Evolutionary conservation across 176 grass and related monocot genomes (phyloP), one percentile per base, ranked within the genome.

Genomic region (Ensete ventricosum): DNA sequence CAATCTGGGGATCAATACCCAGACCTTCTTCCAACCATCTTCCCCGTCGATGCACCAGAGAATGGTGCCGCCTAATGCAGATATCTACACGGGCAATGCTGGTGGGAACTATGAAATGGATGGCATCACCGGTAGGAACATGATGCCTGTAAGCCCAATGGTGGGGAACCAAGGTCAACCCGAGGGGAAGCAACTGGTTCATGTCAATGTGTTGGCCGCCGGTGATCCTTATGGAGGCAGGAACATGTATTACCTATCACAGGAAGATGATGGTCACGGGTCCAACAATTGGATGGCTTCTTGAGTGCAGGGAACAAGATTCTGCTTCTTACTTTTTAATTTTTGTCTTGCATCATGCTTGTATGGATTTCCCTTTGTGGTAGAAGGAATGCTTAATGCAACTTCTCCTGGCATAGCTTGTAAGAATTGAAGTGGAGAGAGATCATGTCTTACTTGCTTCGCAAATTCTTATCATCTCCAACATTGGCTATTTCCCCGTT

Each of bases 21-120:
- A 89, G 50, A 89, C 87, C 62, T 89, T 89, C 26, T 89, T 89
- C 65, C 79, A 89, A 16, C 68, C 77, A 52, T 83, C 73, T 0
- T 73, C 21, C 3, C 75, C 77, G 20, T n/a, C 78, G 8, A 72
- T 80, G 27, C 54, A 72, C 10, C 85, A 70, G 75, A 73, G 24
- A 62, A 62, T 52, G 19, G 80, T 13, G 5, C 81, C 57, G 5
- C 81, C 57, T 19, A 83, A 64, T 73, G 54, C 22, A 9, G 57
- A 78, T 6, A 22, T 69, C 27, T 81, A 89, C 52, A 76, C 55
- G 17, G 78, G 79, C 2, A 20, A 49, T 7, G 23, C 54, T 1
- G n/a, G 55, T 19, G 55, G 26, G 24, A 16, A 20, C 11, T 80
- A 80, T 52, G 69, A 80, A 25, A 53, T 13, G 73, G 65, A 52